phyloP scores from a whole-genome alignment of 345 rosid genomes.

The Sonneratia caseolaris region DNA sequence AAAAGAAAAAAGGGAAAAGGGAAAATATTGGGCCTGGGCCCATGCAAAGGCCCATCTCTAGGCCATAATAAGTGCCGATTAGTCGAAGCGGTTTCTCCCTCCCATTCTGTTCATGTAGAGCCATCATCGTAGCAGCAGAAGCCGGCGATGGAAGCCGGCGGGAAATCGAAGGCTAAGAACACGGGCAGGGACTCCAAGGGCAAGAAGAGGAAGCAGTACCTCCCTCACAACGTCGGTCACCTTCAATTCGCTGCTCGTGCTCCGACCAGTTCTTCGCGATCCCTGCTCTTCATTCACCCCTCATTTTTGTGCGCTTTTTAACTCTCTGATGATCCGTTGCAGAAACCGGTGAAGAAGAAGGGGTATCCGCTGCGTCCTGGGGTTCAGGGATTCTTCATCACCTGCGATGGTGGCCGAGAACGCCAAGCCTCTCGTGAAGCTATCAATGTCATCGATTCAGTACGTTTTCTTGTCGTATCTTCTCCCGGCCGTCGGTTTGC shows the following conservation, averaged over 20 bases:
- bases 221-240: conserved; percentile 49
- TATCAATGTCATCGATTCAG: conserved; percentile 71
- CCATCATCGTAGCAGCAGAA: not conserved
- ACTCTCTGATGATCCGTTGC: conserved; percentile 9
- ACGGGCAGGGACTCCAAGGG: conserved; percentile 19
- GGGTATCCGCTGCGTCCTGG: conserved; percentile 88
- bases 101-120: too few species aligned
- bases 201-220: conserved; percentile 76
- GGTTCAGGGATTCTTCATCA: conserved; percentile 79
- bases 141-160: conserved; percentile 33
- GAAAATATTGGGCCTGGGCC: too few species aligned
- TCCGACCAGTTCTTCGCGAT: not conserved
- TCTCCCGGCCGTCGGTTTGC: not conserved
- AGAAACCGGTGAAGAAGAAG: conserved; percentile 81
- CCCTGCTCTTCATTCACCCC: not conserved
- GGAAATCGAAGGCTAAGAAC: conserved; percentile 21
- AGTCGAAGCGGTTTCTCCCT: not conserved
- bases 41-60: too few species aligned
- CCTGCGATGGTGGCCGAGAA: conserved; percentile 92
- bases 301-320: not conserved
- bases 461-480: conserved; percentile 16
- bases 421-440: conserved; percentile 85
- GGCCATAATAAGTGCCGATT: too few species aligned
- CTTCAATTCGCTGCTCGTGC: not conserved
- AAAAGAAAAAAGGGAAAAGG: too few species aligned